Conservation (phyloP, 129 eudicot species). For the Deinandra increscens region DNA sequence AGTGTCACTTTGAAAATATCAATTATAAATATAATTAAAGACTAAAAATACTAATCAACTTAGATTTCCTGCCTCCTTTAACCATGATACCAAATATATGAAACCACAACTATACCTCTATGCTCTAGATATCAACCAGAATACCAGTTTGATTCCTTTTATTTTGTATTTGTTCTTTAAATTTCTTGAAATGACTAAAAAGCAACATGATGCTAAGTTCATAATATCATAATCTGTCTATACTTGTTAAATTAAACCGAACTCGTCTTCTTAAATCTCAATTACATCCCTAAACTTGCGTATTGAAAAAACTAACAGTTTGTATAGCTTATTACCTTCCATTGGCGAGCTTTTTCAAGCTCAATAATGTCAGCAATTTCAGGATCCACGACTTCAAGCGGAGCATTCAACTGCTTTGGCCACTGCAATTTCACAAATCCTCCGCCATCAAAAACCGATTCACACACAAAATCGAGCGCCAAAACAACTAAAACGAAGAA, state of each 20-base stretch:
- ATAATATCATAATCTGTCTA: neutral
- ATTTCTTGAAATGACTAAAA: neutral
- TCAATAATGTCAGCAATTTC: constrained; percentile 97
- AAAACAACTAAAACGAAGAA: neutral
- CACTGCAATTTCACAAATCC: constrained; percentile 52
- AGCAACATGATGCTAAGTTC: neutral
- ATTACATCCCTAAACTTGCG: neutral
- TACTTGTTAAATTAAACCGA: neutral
- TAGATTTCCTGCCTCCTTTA: neutral
- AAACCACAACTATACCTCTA: neutral
- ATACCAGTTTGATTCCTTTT: neutral
- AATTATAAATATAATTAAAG: too few species aligned
- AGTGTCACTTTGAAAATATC: neutral
- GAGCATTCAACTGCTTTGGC: constrained; percentile 98
- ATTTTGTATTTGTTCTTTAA: neutral
- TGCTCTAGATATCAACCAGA: neutral
- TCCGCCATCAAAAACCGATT: neutral
- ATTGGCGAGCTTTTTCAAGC: constrained; percentile 92
- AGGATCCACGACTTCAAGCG: constrained; percentile 90
- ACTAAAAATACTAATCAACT: too few species aligned
- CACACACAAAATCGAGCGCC: constrained; percentile 3
- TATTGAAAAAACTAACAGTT: neutral
- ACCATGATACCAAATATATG: neutral
- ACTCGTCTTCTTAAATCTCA: neutral
- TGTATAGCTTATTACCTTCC: constrained; percentile 59